Evolutionary conservation across 208 protist species (phyloP), one percentile per base, ranked within the genome.

Genomic region (Naegleria fowleri): DNA sequence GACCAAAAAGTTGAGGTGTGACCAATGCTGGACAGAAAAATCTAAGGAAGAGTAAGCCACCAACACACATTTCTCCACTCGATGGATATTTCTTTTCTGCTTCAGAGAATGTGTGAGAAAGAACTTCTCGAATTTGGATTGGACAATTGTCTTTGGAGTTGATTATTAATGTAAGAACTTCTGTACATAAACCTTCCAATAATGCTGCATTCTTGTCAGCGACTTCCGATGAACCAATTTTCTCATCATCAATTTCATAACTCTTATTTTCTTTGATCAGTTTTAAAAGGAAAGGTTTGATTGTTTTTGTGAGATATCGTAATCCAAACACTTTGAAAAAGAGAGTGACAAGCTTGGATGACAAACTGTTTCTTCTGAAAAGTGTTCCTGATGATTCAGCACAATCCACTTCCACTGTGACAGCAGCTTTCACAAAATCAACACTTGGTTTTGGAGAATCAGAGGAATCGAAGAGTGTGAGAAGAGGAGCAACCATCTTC

Each of bases 311-410:
- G 13, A 88, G 43, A 58, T 88, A 88, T 39, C 36, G 41, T 5
- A 58, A 48, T 22, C 41, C 85, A 58, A 41, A 58, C 5, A 88
- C 39, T 88, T 88, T 88, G 41, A 88, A 88, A 36, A 88, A 88
- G 15, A 58, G 13, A 36, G 85, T 58, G 13, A 88, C 41, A 9
- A 88, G 55, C 58, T 58, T 48, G 41, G n/a, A 41, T 29, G 41
- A 59, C 19, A 48, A 88, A 58, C 41, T 88, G 41, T 88, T 88
- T 22, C 43, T n/a, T 33, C 85, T 48, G n/a, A 88, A 88, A 6
- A 88, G n/a, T 9, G 85, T 88, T 38, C 41, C 85, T 48, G 83
- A 33, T 19, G 39, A 51, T 22, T 40, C 33, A 43, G 83, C 83
- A 86, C 40, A 33, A n/a, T 40, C 39, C 0, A 86, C n/a, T 43